A percentile compares a stretch with the other conserved stretches of the same genome.
These are phyloP conservation scores for Pseudevernia furfuracea DNA, from an alignment of 495 filamentous ascomycete genomes.

Conservation along the genomic window DNA sequence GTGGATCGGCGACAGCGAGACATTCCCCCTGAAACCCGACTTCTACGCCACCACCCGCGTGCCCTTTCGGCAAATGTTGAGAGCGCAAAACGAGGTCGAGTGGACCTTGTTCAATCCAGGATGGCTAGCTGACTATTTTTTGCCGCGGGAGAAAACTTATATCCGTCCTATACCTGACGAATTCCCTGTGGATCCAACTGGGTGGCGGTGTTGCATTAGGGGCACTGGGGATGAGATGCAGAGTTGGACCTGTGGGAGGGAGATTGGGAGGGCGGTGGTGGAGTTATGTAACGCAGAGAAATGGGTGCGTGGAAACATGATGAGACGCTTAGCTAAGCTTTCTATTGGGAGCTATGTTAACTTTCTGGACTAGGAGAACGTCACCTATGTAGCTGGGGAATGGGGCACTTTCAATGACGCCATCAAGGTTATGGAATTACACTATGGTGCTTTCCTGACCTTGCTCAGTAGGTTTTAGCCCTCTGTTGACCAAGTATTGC, in stretches of 20 bases:
- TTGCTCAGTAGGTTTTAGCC: no score
- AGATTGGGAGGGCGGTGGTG: slow-evolving; percentile 14
- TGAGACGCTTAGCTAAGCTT: no score
- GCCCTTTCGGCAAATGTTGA: slow-evolving; percentile 23
- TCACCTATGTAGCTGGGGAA: slow-evolving; percentile 14
- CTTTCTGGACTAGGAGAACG: no score
- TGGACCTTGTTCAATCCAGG: slow-evolving; percentile 27
- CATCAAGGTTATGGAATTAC: slow-evolving; percentile 4
- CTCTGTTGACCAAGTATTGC: no score
- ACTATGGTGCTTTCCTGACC: neutral
- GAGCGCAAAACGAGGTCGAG: slow-evolving; percentile 10
- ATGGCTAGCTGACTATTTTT: slow-evolving; percentile 31
- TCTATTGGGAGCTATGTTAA: no score
- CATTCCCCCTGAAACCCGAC: slow-evolving; percentile 19
- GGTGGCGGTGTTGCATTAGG: slow-evolving; percentile 12
- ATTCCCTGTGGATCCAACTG: slow-evolving; percentile 13
- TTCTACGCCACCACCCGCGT: slow-evolving; percentile 22
- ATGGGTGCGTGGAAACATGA: no score
- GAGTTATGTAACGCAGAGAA: slow-evolving; percentile 11
- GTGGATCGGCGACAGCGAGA: slow-evolving; percentile 26
- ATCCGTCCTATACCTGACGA: slow-evolving; percentile 5
- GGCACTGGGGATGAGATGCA: slow-evolving; percentile 19
- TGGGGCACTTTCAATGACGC: slow-evolving; percentile 19
- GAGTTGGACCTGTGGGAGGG: slow-evolving; percentile 17
- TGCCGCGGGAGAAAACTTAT: slow-evolving; percentile 13